A percentile compares a stretch with the other conserved stretches of the same genome.
Evolutionary conservation across 257 asterid species (phyloP).

Genomic region (Scutellaria minor): DNA sequence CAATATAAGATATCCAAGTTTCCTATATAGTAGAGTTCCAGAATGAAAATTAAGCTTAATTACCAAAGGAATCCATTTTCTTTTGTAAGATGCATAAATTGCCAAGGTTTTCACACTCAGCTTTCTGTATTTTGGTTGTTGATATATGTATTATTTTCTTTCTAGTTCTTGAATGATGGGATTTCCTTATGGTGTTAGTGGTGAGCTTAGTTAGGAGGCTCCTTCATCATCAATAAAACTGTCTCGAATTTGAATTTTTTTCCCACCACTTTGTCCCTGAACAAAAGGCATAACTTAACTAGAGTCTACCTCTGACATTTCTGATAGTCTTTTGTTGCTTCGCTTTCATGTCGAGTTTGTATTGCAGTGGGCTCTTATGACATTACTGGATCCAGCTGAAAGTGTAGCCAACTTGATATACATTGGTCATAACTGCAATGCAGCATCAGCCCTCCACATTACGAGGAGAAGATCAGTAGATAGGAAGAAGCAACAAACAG

Average conservation of each 20-base stretch:
- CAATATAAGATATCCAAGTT: conserved; percentile 9
- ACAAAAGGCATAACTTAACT: conserved; percentile 17
- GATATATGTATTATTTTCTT: neutral
- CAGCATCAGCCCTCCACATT: conserved; percentile 76
- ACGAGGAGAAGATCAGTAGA: conserved; percentile 78
- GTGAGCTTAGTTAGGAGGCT: conserved; percentile 18
- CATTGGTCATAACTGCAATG: conserved; percentile 78
- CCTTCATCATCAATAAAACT: conserved; percentile 4
- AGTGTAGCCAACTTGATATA: conserved; percentile 92
- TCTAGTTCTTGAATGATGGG: conserved; percentile 10
- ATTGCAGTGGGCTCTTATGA: conserved; percentile 98
- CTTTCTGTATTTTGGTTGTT: conserved; percentile 5
- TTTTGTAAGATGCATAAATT: conserved; percentile 20
- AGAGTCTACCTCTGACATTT: conserved; percentile 8
- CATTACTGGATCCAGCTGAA: conserved; percentile 81
- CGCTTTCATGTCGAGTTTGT: conserved; percentile 43
- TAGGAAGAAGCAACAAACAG: conserved; percentile 79
- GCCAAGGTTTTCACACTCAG: conserved; percentile 13
- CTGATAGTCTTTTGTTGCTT: conserved; percentile 35
- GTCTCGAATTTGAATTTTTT: conserved; percentile 14
- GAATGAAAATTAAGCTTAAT: neutral
- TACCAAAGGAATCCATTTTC: conserved; percentile 20
- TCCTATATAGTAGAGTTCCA: conserved; percentile 17
- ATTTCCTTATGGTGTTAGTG: conserved; percentile 16
- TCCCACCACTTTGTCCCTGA: conserved; percentile 9